phyloP scores from a whole-genome alignment of 1,284 basidiomycete species.

The Leucoagaricus sp. region DNA sequence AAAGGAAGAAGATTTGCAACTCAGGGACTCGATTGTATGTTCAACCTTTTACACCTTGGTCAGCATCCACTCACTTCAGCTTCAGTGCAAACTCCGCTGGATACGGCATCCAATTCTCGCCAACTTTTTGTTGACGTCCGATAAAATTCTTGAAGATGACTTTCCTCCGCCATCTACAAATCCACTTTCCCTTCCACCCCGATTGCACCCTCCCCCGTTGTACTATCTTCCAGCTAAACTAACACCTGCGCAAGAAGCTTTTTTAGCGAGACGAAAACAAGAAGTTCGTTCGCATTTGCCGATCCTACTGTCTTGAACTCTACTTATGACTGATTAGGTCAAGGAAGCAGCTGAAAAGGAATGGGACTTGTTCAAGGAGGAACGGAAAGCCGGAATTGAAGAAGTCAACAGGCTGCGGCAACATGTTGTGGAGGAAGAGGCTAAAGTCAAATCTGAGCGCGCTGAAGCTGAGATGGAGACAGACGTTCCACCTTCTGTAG shows the following conservation, averaged over 20 bases:
- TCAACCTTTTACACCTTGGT: slow-evolving; percentile 2
- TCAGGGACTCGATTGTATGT: slow-evolving; percentile 77
- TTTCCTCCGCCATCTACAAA: slow-evolving; percentile 35
- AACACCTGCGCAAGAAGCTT: slow-evolving; percentile 68
- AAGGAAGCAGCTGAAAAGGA: slow-evolving; percentile 65
- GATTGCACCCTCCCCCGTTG: slow-evolving; percentile 71
- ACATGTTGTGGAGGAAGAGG: slow-evolving; percentile 67
- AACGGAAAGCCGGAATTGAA: slow-evolving; percentile 57
- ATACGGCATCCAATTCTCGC: slow-evolving; percentile 69
- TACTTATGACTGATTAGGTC: slow-evolving; percentile 42
- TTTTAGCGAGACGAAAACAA: slow-evolving; percentile 59
- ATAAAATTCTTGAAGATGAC: slow-evolving; percentile 53
- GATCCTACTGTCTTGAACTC: neutral
- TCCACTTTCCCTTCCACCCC: slow-evolving; percentile 51
- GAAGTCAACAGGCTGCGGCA: slow-evolving; percentile 64
- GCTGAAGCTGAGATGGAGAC: slow-evolving; percentile 28
- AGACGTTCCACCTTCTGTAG: slow-evolving; percentile 20
- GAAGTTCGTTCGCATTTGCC: slow-evolving; percentile 46
- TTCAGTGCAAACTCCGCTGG: slow-evolving; percentile 69
- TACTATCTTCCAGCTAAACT: slow-evolving; percentile 75
- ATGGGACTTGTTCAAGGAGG: slow-evolving; percentile 61
- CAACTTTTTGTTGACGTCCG: slow-evolving; percentile 76
- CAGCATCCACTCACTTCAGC: slow-evolving; percentile 7
- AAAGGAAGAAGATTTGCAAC: slow-evolving; percentile 77
- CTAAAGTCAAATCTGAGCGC: slow-evolving; percentile 42